These are phyloP conservation scores for Rhododendron vialii DNA, from an alignment of 148 eudicot genomes.

Conservation along the genomic window DNA sequence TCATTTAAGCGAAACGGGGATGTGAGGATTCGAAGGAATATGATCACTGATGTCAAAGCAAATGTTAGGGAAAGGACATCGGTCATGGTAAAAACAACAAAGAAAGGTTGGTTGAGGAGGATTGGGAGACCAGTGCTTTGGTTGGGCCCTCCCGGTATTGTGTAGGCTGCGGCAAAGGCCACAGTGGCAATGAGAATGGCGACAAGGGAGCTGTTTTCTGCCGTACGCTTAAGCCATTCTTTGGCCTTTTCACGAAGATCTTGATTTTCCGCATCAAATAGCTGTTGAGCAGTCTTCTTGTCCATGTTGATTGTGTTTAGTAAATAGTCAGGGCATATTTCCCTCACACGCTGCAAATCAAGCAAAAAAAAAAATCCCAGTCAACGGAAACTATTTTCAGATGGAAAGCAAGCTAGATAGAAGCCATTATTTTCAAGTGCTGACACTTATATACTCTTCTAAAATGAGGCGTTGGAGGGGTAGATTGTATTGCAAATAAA, in stretches of 20 bases:
- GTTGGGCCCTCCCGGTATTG: conserved; percentile 8
- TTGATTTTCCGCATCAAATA: background rate
- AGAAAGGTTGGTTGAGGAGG: conserved; percentile 8
- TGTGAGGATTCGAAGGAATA: conserved; percentile 8
- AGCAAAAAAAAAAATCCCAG: background rate
- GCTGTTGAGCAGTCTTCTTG: conserved; percentile 1
- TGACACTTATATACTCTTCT: background rate
- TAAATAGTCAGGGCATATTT: background rate
- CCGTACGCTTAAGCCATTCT: conserved; percentile 11
- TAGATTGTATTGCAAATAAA: background rate
- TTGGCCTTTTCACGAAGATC: background rate
- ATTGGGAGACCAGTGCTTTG: background rate
- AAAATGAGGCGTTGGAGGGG: background rate
- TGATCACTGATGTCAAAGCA: background rate
- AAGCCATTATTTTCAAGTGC: background rate
- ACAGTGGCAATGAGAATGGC: conserved; percentile 13
- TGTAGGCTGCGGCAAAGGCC: conserved; percentile 16
- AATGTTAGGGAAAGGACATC: conserved; percentile 14
- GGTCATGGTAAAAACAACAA: conserved; percentile 6
- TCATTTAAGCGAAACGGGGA: background rate
- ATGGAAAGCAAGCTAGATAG: background rate
- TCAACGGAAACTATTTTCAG: background rate
- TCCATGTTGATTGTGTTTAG: background rate
- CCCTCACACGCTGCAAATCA: background rate
- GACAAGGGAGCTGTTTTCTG: conserved; percentile 8